Evolutionary conservation across 1,284 basidiomycete species (phyloP).

Genomic region (Cystobasidium sp.): DNA sequence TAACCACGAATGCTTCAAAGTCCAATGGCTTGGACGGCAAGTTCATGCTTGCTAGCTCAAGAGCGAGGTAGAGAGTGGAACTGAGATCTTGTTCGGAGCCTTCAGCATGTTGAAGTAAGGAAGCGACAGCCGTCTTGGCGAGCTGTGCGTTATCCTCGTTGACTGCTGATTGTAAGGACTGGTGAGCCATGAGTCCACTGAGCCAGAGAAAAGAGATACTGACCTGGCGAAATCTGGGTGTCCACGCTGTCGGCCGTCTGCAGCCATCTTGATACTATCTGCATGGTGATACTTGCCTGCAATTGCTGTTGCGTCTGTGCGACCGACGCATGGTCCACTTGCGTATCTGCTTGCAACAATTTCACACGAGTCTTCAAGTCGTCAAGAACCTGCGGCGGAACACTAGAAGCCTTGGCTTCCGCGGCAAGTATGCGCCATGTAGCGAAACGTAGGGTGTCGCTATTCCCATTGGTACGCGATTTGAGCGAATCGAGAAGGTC

Average conservation of each 20-base stretch:
- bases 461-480: background rate
- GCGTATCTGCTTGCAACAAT: background rate
- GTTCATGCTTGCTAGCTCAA: conserved; percentile 21
- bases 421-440: conserved; percentile 5
- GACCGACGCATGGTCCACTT: background rate
- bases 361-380: background rate
- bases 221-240: too few species aligned
- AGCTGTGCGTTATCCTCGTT: background rate
- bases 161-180: too few species aligned
- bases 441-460: background rate
- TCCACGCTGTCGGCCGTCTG: background rate
- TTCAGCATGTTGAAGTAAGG: background rate
- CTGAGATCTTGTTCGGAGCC: background rate
- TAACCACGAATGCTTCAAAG: conserved; percentile 31
- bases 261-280: background rate
- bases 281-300: background rate
- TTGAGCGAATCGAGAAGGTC: background rate
- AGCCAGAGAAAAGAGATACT: too few species aligned
- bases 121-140: background rate
- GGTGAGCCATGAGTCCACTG: too few species aligned
- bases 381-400: background rate
- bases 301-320: background rate
- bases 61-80: background rate
- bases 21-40: background rate
- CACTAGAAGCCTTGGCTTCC: conserved; percentile 2